Base-by-base conservation (phyloP, 2,329 filamentous ascomycete genomes). In the Colletotrichum gigasporum region DNA sequence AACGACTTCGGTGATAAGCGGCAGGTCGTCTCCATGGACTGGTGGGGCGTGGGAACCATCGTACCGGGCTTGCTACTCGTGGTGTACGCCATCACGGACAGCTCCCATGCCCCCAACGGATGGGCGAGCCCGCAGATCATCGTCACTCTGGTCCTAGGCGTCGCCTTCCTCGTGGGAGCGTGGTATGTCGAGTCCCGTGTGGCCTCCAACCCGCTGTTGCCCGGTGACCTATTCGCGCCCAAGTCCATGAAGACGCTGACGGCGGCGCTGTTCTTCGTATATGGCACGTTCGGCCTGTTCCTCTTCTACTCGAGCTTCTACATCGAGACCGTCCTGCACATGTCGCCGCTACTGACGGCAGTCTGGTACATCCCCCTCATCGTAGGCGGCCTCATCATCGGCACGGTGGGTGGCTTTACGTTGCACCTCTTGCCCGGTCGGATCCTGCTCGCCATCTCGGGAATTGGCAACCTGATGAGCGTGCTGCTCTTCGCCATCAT, bases 301-400 rank as follows among this genome's bases (percentile, higher is more conserved):
- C 74, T 91, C 4, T 82, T 90, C 42, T 91, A 91, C 69, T 83
- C 84, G 5, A 90, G 85, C 28, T 83, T 90, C 69, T 91, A 91
- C 72, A 86, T 91, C 72, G 80, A 87, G 59, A 81, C 83, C 2
- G 83, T 90, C 45, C 83, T 92, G 75, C 77, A 82, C 35, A 84
- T 80, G n/a, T 78, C 79, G 0, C 87, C 90, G 0, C 76, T 93
- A 12, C 83, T 87, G 56, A 85, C 90, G 0, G 89, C 90, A 0
- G 87, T 87, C 1, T 93, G 90, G 88, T 91, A 87, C 70, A 81
- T 82, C 0, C 91, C 91, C 1, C 84, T 93, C 75, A 88, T 86
- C 0, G 76, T 88, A 0, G 91, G 91, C 2, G 92, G 91, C 3
- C 83, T 91, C 44, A 77, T 91, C 59, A 83, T 94, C 37, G 85